Conservation (phyloP, 108 stramenopile species). For the Cyclostephanos tholiformis region DNA sequence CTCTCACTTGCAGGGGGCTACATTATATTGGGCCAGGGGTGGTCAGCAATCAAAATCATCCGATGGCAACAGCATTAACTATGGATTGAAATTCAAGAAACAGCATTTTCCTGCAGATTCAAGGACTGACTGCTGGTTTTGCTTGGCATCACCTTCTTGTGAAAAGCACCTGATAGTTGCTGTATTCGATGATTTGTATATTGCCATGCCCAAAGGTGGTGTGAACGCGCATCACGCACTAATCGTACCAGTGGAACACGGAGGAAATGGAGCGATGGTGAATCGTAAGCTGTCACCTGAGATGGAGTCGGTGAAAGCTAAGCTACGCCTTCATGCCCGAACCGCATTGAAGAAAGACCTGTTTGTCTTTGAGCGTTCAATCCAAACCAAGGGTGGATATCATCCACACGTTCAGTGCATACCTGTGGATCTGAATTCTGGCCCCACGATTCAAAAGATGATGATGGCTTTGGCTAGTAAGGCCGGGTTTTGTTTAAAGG, state of each 20-base stretch:
- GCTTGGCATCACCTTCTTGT: conserved; percentile 82
- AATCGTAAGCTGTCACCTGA: conserved; percentile 55
- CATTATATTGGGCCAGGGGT: conserved; percentile 76
- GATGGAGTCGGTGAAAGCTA: conserved; percentile 55
- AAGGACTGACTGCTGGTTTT: conserved; percentile 91
- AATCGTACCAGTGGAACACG: conserved; percentile 86
- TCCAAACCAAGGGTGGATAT: conserved; percentile 87
- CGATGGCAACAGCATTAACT: conserved; percentile 27
- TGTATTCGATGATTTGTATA: conserved; percentile 72
- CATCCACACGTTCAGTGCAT: conserved; percentile 89
- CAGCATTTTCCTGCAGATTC: conserved; percentile 74
- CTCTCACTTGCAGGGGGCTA: conserved; percentile 50
- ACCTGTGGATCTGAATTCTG: conserved; percentile 57
- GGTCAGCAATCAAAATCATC: conserved; percentile 25
- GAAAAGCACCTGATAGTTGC: conserved; percentile 88
- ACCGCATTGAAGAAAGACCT: conserved; percentile 68
- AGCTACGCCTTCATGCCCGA: conserved; percentile 59
- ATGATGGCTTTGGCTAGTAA: conserved; percentile 68
- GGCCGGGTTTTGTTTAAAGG: conserved; percentile 63
- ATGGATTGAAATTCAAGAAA: conserved; percentile 60
- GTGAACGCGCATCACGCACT: conserved; percentile 78
- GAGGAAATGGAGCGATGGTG: conserved; percentile 50
- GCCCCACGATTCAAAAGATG: conserved; percentile 53
- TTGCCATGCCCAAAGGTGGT: conserved; percentile 89
- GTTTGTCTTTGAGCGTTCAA: conserved; percentile 88